These are phyloP conservation scores for Centaurea solstitialis DNA, from an alignment of 129 eudicot species.

Conservation along the genomic window DNA sequence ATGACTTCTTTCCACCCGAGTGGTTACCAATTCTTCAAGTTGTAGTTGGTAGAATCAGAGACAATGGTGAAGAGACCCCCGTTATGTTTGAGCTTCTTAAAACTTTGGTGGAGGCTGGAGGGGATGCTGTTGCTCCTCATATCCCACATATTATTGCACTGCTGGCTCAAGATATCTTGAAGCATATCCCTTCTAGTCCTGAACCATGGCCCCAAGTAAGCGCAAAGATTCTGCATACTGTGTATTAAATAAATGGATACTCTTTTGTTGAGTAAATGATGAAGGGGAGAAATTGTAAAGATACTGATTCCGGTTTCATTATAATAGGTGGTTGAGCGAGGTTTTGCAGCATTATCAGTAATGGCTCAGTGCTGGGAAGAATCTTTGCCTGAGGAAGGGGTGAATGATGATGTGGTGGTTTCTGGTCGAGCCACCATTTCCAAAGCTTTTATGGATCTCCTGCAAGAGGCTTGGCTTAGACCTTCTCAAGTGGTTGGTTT, in stretches of 20 bases:
- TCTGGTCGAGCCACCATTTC: slow-evolving; percentile 58
- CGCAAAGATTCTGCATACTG: no score
- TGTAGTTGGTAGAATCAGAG: slow-evolving; percentile 54
- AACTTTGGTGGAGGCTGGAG: slow-evolving; percentile 72
- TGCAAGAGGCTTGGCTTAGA: slow-evolving; percentile 68
- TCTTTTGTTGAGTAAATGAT: no score
- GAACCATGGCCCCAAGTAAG: slow-evolving; percentile 78
- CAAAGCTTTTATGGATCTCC: slow-evolving; percentile 50
- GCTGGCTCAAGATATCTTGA: slow-evolving; percentile 47
- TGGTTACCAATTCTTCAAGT: slow-evolving; percentile 77
- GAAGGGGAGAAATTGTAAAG: not conserved
- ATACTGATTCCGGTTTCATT: slow-evolving; percentile 20
- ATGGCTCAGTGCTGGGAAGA: slow-evolving; percentile 73
- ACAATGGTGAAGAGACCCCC: slow-evolving; percentile 56
- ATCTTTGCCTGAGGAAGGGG: slow-evolving; percentile 44
- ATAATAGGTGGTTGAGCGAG: slow-evolving; percentile 65
- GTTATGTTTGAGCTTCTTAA: slow-evolving; percentile 66
- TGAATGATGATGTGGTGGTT: slow-evolving; percentile 35
- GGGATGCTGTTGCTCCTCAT: slow-evolving; percentile 58
- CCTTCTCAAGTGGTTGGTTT: slow-evolving; percentile 49
- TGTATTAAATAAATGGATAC: no score
- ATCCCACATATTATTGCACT: slow-evolving; percentile 51
- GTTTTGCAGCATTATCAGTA: slow-evolving; percentile 67
- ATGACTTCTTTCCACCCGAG: slow-evolving; percentile 71
- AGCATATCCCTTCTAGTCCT: slow-evolving; percentile 48